Base-by-base conservation (phyloP, 208 protist species). In the Wallacemonas rigidus region DNA sequence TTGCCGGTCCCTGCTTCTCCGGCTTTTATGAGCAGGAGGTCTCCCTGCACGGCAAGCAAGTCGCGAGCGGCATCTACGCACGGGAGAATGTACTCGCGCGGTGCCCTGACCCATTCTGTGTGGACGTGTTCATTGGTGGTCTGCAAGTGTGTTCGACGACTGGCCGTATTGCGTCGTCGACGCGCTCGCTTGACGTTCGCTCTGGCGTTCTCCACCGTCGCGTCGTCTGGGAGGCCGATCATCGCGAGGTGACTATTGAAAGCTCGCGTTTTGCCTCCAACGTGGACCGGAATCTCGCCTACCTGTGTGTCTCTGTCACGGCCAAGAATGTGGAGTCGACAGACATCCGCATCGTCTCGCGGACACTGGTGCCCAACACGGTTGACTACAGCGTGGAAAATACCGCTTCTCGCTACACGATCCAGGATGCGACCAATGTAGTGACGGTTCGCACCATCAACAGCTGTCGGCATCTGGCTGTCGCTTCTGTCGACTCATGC, bases 311-410 rank as follows among this genome's bases (percentile, higher is more conserved):
- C 75, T 82, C 72, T 57, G 83, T 97, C 67, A 87, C 77, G 26
- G 92, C 87, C 15, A 81, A 80, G n/a, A 94, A 96, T 70, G 89
- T 90, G 15, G 79, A 82, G 36, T 93, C 93, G 71, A 93, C 92
- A 0, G 89, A 96, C 62, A 92, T 96, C 67, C 89, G 89, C 57
- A 81, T 96, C 69, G 81, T 95, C 55, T 95, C 89, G 9, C 85
- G 88, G 56, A 91, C 80, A 39, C 74, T 77, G 15, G 54, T 91
- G 9, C 85, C 82, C 1, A 43, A 62, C 0, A 57, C 50, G 17
- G 26, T 72, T 44, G 67, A 81, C 64, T 89, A 85, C 53, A 81
- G 81, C 70, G 70, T 94, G 55, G 89, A 96, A 75, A 87, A 85
- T 56, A 81, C 91, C 51, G 69, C 84, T 40, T 74, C 79, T 1